Evolutionary conservation across 2,329 filamentous ascomycete genomes (phyloP), one percentile per base, ranked within the genome.

Genomic region (Bipolaris zeicola): DNA sequence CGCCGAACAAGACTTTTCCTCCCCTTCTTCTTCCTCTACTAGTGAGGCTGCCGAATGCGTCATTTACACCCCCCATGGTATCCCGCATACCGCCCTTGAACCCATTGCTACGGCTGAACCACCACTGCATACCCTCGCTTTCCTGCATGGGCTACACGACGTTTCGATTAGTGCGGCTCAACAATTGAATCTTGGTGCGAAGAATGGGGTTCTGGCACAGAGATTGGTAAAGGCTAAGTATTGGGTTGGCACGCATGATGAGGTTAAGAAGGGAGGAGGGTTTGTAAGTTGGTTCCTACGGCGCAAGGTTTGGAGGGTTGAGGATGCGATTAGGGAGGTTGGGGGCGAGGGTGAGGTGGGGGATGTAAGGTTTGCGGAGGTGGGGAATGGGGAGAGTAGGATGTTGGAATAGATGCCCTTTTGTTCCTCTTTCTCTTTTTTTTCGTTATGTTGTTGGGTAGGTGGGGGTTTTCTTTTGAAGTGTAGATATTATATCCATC

Each of bases 181-280:
- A 66, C 86, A 88, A 69, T 75, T 88, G 33, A 89, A 89, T 59
- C 80, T 89, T 14, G 87, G 87, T 2, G 87, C 82, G 0, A 77
- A 83, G 56, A 89, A 89, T 64, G 87, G 84, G 0, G 72, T 88
- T 14, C 77, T 82, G 55, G 83, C 84, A 3, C 85, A 85, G 55
- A 72, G 79, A 14, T 72, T 81, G 4, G 72, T 84, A 28, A 76
- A 79, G 1, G 83, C 85, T 0, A 82, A 78, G 61, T 89, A 89
- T 64, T 89, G 87, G 87, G 74, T 89, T 16, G 82, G 81, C 0
- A 89, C 87, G 24, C 87, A 89, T 63, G 86, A 88, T 61, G 87
- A 89, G 70, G 76, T 83, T 4, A 89, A 89, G 72, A 80, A 72
- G 50, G 86, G 85, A 0, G 80, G 80, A 0, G 86, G 86, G 0